Evolutionary conservation across 495 filamentous ascomycete genomes (phyloP).

Genomic region (Hypomontagnella submonticulosa): DNA sequence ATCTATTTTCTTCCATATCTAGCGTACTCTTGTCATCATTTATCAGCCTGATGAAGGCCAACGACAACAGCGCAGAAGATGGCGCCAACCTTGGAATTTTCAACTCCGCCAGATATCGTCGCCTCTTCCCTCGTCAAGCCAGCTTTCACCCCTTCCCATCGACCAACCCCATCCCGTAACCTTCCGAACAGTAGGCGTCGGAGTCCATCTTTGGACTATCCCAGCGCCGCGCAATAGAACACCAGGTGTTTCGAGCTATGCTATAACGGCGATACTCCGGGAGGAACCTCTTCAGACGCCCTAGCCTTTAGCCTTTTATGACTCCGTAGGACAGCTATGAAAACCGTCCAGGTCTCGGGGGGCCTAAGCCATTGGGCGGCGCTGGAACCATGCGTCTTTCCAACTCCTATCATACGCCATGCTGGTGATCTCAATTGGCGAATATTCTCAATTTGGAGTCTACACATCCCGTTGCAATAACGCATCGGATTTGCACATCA

Average conservation of each 20-base stretch:
- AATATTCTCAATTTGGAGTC: slow-evolving; percentile 71
- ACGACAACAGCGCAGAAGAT: slow-evolving; percentile 37
- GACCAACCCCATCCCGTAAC: slow-evolving; percentile 10
- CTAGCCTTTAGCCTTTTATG: slow-evolving; percentile 2
- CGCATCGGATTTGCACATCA: slow-evolving; percentile 66
- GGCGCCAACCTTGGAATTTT: slow-evolving; percentile 41
- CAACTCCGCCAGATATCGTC: slow-evolving; percentile 41
- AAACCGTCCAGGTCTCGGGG: not conserved
- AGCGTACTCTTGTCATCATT: slow-evolving; percentile 29
- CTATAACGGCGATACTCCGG: slow-evolving; percentile 6
- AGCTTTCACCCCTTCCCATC: slow-evolving; percentile 1
- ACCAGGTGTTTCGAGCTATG: not conserved
- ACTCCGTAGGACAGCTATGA: not conserved
- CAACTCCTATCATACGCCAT: slow-evolving; percentile 3
- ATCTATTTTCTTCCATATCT: slow-evolving; percentile 46
- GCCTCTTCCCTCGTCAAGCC: slow-evolving; percentile 29
- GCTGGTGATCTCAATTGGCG: slow-evolving; percentile 56
- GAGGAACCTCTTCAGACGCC: not conserved
- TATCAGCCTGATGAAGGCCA: slow-evolving; percentile 32
- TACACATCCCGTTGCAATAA: slow-evolving; percentile 72
- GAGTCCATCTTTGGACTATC: slow-evolving; percentile 7
- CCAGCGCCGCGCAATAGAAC: slow-evolving; percentile 1
- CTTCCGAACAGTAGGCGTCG: slow-evolving; percentile 15
- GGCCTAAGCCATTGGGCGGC: not conserved
- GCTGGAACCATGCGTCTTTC: slow-evolving; percentile 8